Conservation (phyloP, 2,329 filamentous ascomycete species). For the Sarocladium brachiariae region DNA sequence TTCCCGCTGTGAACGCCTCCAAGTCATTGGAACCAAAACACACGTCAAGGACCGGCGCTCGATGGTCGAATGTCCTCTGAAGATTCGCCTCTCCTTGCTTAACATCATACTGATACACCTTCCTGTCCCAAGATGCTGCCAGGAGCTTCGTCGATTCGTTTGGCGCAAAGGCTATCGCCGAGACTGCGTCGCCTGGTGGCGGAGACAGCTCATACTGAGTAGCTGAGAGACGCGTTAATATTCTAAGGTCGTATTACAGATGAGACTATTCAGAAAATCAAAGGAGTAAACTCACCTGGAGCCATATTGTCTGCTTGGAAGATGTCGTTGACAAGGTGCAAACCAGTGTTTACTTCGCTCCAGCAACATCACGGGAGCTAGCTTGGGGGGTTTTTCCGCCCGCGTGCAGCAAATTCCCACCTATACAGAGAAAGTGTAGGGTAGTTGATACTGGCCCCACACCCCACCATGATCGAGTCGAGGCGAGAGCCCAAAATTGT, state of each 20-base stretch:
- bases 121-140: constrained; percentile 92
- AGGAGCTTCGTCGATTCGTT: constrained; percentile 66
- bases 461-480: constrained; percentile 32
- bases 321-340: constrained; percentile 17
- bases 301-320: constrained; percentile 27
- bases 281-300: constrained; percentile 27
- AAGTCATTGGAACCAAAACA: constrained; percentile 81
- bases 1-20: constrained; percentile 77
- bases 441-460: constrained; percentile 21
- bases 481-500: constrained; percentile 27
- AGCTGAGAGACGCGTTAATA: constrained; percentile 37
- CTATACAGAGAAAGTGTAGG: constrained; percentile 18
- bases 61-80: constrained; percentile 68
- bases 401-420: constrained; percentile 21
- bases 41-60: constrained; percentile 81
- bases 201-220: constrained; percentile 77
- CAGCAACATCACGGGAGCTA: constrained; percentile 26
- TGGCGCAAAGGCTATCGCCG: constrained; percentile 78
- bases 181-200: constrained; percentile 81
- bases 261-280: not conserved
- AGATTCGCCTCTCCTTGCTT: constrained; percentile 50
- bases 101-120: constrained; percentile 84
- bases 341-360: constrained; percentile 31
- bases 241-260: no score
- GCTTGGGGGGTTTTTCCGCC: constrained; percentile 21